Evolutionary conservation across 495 filamentous ascomycete genomes (phyloP), one percentile per base, ranked within the genome.

Genomic region (Hypoxylon perforatum): DNA sequence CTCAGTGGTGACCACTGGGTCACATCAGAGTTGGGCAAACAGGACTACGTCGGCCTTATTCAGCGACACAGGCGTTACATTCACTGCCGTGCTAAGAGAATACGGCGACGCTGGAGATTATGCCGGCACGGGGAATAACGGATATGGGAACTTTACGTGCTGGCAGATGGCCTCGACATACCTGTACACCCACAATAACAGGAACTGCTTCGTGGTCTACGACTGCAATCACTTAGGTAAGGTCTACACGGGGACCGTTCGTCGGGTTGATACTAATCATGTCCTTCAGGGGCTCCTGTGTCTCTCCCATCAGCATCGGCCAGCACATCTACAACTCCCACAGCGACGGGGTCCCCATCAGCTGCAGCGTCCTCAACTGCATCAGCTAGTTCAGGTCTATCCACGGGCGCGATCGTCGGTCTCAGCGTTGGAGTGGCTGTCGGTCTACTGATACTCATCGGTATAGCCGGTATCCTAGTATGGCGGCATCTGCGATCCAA

Each of bases 51-150:
- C 70, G 12, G 78, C 64, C 12, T 71, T 71, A 33, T 81, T 75
- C 47, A 69, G 63, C 53, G 59, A 57, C 44, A 76, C 76, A 0
- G 61, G 67, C n/a, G 62, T 69, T 11, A 72, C 58, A 7, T 81
- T 81, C 46, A 73, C 36, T 7, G 65, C 79, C 15, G 52, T 46
- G 10, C 53, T 81, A 10, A 71, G 73, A 4, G 67, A 70, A 2
- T 62, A 62, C 3, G 77, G 76, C 22, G 60, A 45, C 0, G 73
- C 78, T 0, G 75, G 73, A 2, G 55, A 76, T 42, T 76, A 64
- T 19, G 77, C 78, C 0, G 79, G 79, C 1, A 73, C 48, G 0
- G 79, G 75, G 1, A 38, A 74, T 48, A 81, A 81, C 47, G 78
- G 73, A 1, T 78, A 74, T 41, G 69, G 54, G 1, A 63, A 67